Base-by-base conservation (phyloP, 2,329 filamentous ascomycete genomes). In the Monilinia laxa region DNA sequence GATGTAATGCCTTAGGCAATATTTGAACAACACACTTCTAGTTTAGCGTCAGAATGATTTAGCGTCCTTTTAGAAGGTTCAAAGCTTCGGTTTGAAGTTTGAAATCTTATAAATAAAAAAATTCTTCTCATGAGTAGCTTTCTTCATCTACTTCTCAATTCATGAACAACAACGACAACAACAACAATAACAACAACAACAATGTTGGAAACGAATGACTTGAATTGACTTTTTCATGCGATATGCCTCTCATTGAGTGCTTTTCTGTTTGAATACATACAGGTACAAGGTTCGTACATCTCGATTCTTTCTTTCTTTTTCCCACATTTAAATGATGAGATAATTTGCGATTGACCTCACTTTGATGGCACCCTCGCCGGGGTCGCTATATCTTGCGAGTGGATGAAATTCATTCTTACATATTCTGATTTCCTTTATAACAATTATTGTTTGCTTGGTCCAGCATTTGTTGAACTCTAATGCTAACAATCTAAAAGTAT, bases 331-430 rank as follows among this genome's bases (percentile, higher is more conserved):
- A 73, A 90, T 91, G 93, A 97, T 96, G 93, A 90, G 83, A 91
- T 92, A 97, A 97, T 97, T 97, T 97, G 93, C 93, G 93, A 94
- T 94, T 96, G 93, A 97, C 90, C 85, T 84, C 81, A 79, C 80
- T 80, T 82, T 82, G 87, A 87, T 93, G 92, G 92, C 84, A 82
- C 90, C 87, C 92, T 90, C 90, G 93, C 93, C 93, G 87, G 93
- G 87, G 91, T 85, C 83, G 90, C 89, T 85, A 89, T 89, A 93
- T 88, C 89, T 84, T 81, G 77, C 81, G 82, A 85, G 81, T 78
- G 86, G 79, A 83, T 96, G 93, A 97, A 90, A 96, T 91, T 93
- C 81, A 88, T 87, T 94, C 93, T 97, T 97, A 97, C 93, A 96
- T 97, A 96, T 97, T 92, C 93, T 97, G 93, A 97, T 75, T 67